Percentiles rank a stretch among this genome's conserved stretches.
phyloP scores from a whole-genome alignment of 2,329 filamentous ascomycete species.

The Zelopaecilomyces penicillatus region DNA sequence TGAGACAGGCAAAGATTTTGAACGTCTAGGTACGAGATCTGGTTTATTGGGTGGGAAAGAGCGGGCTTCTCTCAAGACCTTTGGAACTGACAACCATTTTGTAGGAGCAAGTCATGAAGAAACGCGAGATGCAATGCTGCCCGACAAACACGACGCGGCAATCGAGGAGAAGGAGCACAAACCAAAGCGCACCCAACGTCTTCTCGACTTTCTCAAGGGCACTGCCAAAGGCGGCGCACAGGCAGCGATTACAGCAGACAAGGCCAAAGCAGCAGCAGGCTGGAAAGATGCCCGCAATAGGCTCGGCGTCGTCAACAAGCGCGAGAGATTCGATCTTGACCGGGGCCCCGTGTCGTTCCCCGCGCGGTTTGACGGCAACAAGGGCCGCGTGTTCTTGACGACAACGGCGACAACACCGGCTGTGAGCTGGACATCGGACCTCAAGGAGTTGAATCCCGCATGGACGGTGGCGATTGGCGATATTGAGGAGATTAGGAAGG shows the following conservation, averaged over 20 bases:
- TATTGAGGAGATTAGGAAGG: slow-evolving; percentile 65
- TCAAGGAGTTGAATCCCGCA: slow-evolving; percentile 46
- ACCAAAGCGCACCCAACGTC: slow-evolving; percentile 32
- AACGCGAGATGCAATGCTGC: slow-evolving; percentile 52
- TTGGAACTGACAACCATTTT: background rate
- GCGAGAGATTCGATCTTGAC: slow-evolving; percentile 29
- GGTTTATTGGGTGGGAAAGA: too few relatives aligned
- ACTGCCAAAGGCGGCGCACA: slow-evolving; percentile 65
- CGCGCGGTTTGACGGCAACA: slow-evolving; percentile 59
- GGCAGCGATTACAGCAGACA: slow-evolving; percentile 63
- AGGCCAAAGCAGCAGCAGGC: slow-evolving; percentile 54
- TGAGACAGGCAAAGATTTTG: slow-evolving; percentile 31
- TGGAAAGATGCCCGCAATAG: slow-evolving; percentile 58
- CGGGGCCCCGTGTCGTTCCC: slow-evolving; percentile 72
- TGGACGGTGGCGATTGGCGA: slow-evolving; percentile 66
- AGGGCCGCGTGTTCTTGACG: slow-evolving; percentile 64
- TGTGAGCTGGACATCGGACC: slow-evolving; percentile 54
- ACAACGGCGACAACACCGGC: slow-evolving; percentile 59
- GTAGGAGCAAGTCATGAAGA: slow-evolving; percentile 51
- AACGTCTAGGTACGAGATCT: slow-evolving; percentile 23
- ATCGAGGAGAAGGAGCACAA: slow-evolving; percentile 31
- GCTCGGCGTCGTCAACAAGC: slow-evolving; percentile 55
- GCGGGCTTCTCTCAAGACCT: background rate
- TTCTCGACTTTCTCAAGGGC: slow-evolving; percentile 58
- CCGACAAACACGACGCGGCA: slow-evolving; percentile 27